A percentile compares a stretch with the other conserved stretches of the same genome.
These are phyloP conservation scores for Rhodofomes roseus DNA, from an alignment of 1,284 basidiomycete genomes.

Conservation along the genomic window DNA sequence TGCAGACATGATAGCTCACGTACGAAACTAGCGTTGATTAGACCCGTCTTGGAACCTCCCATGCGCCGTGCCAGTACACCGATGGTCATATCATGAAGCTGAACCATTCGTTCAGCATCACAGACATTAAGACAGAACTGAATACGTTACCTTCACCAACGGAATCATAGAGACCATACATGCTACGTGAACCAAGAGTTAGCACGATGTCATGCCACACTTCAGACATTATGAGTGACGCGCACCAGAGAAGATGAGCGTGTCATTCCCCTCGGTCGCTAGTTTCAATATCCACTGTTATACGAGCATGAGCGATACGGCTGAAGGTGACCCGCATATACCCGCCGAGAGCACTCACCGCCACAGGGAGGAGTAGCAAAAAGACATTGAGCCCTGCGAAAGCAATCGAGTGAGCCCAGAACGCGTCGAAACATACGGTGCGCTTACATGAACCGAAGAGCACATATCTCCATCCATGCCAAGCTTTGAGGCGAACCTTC, in stretches of 20 bases:
- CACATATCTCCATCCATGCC: constrained; percentile 52
- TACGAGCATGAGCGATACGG: background rate
- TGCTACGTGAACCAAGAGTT: constrained; percentile 35
- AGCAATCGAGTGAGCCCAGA: background rate
- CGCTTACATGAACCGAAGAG: constrained; percentile 56
- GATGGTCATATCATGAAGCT: constrained; percentile 80
- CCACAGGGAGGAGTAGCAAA: constrained; percentile 52
- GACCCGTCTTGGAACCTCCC: constrained; percentile 74
- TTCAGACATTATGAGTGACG: background rate
- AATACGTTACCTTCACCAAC: constrained; percentile 58
- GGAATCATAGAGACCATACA: constrained; percentile 66
- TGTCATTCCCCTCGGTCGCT: constrained; percentile 51
- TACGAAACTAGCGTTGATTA: constrained; percentile 82
- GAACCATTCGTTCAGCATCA: background rate
- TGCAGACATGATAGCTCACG: constrained; percentile 16
- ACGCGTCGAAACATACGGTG: background rate
- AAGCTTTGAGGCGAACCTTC: constrained; percentile 15
- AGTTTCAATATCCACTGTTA: constrained; percentile 62
- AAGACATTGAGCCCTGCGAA: constrained; percentile 62
- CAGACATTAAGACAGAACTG: constrained; percentile 8
- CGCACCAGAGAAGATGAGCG: constrained; percentile 64
- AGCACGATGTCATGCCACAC: background rate
- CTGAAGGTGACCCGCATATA: background rate
- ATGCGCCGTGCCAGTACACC: constrained; percentile 71
- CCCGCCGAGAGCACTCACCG: constrained; percentile 38